Evolutionary conservation across 176 grass and related monocot species (phyloP).

Genomic region (Rhynchospora tenuis): DNA sequence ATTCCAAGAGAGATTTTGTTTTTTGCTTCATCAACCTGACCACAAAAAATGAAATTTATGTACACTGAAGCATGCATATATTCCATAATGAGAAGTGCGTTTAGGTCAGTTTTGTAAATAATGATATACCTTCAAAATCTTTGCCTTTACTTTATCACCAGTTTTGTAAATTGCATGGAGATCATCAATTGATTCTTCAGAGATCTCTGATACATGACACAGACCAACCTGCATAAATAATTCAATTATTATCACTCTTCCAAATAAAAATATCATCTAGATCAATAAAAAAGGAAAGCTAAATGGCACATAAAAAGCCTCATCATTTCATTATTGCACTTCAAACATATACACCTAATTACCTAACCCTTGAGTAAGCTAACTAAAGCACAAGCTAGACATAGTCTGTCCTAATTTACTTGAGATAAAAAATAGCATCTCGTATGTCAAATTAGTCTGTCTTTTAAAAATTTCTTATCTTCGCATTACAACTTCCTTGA

Average conservation of each 20-base stretch:
- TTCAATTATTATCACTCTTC: not conserved
- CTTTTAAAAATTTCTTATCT: not conserved
- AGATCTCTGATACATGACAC: slow-evolving; percentile 91
- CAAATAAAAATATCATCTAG: slow-evolving; percentile 12
- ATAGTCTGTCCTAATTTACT: not conserved
- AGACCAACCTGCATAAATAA: slow-evolving; percentile 72
- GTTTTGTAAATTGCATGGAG: slow-evolving; percentile 60
- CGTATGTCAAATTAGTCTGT: not conserved
- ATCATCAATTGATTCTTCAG: slow-evolving; percentile 67
- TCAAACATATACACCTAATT: not conserved
- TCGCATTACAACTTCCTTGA: not conserved
- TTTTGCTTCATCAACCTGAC: slow-evolving; percentile 63
- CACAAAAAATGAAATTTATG: slow-evolving; percentile 7
- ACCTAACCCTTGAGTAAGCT: not conserved
- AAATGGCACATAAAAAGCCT: not conserved
- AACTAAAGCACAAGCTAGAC: not conserved
- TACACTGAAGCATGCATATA: slow-evolving; percentile 3
- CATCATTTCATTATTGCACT: not conserved
- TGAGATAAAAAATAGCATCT: not conserved
- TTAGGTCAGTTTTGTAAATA: not conserved
- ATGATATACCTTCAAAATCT: slow-evolving; percentile 65
- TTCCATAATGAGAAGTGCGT: not conserved
- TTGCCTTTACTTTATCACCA: slow-evolving; percentile 67
- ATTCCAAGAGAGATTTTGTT: slow-evolving; percentile 78
- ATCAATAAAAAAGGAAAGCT: not conserved